A percentile compares a stretch with the other conserved stretches of the same genome.
phyloP scores from a whole-genome alignment of 106 monocot species.

The Dioscorea zingiberensis region DNA sequence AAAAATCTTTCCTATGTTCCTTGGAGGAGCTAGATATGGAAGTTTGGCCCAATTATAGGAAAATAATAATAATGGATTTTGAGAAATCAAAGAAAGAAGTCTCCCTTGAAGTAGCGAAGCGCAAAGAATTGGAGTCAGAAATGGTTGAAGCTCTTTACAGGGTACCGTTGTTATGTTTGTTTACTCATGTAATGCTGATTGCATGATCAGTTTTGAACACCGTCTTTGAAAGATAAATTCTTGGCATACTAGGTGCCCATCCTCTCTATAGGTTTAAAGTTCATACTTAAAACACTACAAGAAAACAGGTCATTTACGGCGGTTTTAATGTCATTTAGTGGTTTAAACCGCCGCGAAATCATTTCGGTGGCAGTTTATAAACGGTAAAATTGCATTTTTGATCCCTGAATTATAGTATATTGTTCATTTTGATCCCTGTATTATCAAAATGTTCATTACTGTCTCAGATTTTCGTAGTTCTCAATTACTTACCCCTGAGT shows the following conservation, averaged over 20 bases:
- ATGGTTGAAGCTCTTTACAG: slow-evolving; percentile 22
- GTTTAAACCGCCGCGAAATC: too few relatives aligned
- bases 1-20: neutral
- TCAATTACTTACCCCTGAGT: too few relatives aligned
- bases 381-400: too few relatives aligned
- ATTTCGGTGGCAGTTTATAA: too few relatives aligned
- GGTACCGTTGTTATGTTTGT: slow-evolving; percentile 22
- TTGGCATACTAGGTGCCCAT: neutral
- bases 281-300: too few relatives aligned
- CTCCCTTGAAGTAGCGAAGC: slow-evolving; percentile 25
- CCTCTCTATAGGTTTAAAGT: neutral
- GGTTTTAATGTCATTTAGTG: too few relatives aligned
- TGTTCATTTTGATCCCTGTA: too few relatives aligned
- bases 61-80: slow-evolving; percentile 25
- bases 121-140: slow-evolving; percentile 39
- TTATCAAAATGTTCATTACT: too few relatives aligned
- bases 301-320: too few relatives aligned
- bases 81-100: slow-evolving; percentile 36
- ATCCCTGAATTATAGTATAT: too few relatives aligned
- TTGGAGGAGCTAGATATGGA: slow-evolving; percentile 18
- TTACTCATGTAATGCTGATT: neutral
- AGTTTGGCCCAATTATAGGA: slow-evolving; percentile 10
- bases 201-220: neutral
- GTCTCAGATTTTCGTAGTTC: too few relatives aligned
- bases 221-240: neutral